Conservation (phyloP, 306 rosid species). For the Inga leiocalycina region DNA sequence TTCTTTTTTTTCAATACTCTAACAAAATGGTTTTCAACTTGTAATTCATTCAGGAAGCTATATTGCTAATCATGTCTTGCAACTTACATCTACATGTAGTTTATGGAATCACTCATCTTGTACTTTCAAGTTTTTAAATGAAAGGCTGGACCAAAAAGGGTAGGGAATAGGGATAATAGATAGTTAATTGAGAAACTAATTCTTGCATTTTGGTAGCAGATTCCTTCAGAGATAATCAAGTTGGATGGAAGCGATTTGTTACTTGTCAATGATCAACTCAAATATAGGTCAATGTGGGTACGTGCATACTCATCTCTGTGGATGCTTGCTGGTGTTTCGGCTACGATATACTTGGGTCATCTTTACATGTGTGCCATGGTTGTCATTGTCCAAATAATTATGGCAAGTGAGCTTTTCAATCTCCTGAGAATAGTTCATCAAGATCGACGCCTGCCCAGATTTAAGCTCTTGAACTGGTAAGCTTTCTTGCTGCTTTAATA, state of each 20-base stretch:
- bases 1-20: not conserved
- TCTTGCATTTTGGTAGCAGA: constrained; percentile 47
- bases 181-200: constrained; percentile 8
- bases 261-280: constrained; percentile 69
- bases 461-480: constrained; percentile 87
- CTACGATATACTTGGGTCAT: constrained; percentile 80
- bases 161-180: not conserved
- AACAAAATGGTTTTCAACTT: not conserved
- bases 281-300: constrained; percentile 86
- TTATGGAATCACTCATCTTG: constrained; percentile 12
- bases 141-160: not conserved
- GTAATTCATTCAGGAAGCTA: not conserved
- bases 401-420: constrained; percentile 95
- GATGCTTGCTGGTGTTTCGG: constrained; percentile 81
- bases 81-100: not conserved
- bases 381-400: constrained; percentile 84
- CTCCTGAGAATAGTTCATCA: constrained; percentile 76
- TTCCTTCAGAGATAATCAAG: constrained; percentile 57
- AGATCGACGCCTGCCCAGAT: constrained; percentile 77
- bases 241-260: constrained; percentile 67
- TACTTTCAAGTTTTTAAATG: not conserved
- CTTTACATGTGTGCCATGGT: constrained; percentile 89
- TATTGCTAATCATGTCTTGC: not conserved
- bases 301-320: constrained; percentile 84
- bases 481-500: constrained; percentile 18